Evolutionary conservation across 768 basidiomycete genomes (phyloP).

Genomic region (Hebeloma cylindrosporum): DNA sequence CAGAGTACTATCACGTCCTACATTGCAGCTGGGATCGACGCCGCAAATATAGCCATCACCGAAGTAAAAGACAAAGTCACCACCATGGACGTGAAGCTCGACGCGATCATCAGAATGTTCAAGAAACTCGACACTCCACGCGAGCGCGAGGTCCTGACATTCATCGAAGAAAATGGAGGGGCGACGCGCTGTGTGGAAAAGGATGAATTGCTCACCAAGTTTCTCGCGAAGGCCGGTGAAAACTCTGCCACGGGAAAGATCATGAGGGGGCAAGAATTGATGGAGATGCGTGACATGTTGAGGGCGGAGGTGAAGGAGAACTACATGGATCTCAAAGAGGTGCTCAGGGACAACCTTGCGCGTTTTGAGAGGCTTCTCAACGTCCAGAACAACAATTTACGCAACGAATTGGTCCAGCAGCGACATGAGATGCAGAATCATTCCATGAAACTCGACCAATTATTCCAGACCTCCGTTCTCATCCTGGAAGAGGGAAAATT

Average conservation of each 20-base stretch:
- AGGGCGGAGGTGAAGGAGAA: slow-evolving; percentile 7
- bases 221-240: slow-evolving; percentile 24
- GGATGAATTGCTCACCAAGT: slow-evolving; percentile 28
- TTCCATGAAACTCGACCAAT: slow-evolving; percentile 3
- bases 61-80: slow-evolving; percentile 17
- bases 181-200: slow-evolving; percentile 29
- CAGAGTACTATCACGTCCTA: slow-evolving; percentile 31
- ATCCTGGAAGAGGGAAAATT: slow-evolving; percentile 7
- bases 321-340: slow-evolving; percentile 2
- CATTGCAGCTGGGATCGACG: slow-evolving; percentile 31
- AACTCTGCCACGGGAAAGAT: not conserved
- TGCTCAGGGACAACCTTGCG: slow-evolving; percentile 1
- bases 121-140: slow-evolving; percentile 32
- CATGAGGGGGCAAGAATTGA: not conserved
- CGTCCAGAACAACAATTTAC: slow-evolving; percentile 7
- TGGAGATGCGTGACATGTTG: not conserved
- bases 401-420: slow-evolving; percentile 1
- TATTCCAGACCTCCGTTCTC: slow-evolving; percentile 3
- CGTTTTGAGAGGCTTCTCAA: slow-evolving; percentile 15
- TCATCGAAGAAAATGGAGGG: slow-evolving; percentile 36
- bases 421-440: not conserved
- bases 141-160: slow-evolving; percentile 31
- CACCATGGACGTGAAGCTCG: slow-evolving; percentile 24
- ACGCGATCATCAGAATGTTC: slow-evolving; percentile 27
- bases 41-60: slow-evolving; percentile 28